Conservation (phyloP, 2,329 filamentous ascomycete species). For the Aspergillus tanneri region DNA sequence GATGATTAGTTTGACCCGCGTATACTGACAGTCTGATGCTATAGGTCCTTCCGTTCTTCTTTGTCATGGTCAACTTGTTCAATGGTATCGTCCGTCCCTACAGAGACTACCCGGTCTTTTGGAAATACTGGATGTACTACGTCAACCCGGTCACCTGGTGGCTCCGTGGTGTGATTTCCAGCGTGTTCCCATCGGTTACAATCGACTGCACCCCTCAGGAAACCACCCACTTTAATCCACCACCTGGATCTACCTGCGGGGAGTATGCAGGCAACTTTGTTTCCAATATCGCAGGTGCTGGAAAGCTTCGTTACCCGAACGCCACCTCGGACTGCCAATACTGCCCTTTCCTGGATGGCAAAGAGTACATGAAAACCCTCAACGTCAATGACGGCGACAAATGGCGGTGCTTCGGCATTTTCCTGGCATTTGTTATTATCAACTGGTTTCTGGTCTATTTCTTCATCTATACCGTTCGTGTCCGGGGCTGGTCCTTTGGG, state of each 20-base stretch:
- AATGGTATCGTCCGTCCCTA: slow-evolving; percentile 76
- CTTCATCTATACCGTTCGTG: slow-evolving; percentile 71
- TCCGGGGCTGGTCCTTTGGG: slow-evolving; percentile 70
- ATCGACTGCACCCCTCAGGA: slow-evolving; percentile 58
- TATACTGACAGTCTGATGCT: not conserved
- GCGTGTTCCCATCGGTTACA: slow-evolving; percentile 55
- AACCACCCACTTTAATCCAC: slow-evolving; percentile 64
- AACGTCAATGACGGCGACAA: slow-evolving; percentile 60
- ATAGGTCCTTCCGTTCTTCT: slow-evolving; percentile 71
- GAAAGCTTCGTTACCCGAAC: slow-evolving; percentile 63
- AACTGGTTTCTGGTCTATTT: slow-evolving; percentile 74
- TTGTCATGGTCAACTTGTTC: slow-evolving; percentile 73
- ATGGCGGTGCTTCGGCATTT: slow-evolving; percentile 72
- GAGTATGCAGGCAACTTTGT: slow-evolving; percentile 65
- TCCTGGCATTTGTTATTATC: slow-evolving; percentile 66
- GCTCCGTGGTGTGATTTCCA: slow-evolving; percentile 67
- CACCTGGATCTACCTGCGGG: slow-evolving; percentile 62
- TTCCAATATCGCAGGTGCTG: slow-evolving; percentile 46
- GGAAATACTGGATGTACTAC: slow-evolving; percentile 70
- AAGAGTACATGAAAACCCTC: slow-evolving; percentile 63
- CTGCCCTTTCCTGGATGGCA: slow-evolving; percentile 65
- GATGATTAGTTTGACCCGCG: no score
- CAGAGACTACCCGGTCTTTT: slow-evolving; percentile 64
- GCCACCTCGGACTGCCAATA: slow-evolving; percentile 64
- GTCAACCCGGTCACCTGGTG: slow-evolving; percentile 69